Percentiles rank a stretch among this genome's conserved stretches.
Evolutionary conservation across 164 flowering plant genomes (phyloP).

Genomic region (grape (Vitis vinifera)): DNA sequence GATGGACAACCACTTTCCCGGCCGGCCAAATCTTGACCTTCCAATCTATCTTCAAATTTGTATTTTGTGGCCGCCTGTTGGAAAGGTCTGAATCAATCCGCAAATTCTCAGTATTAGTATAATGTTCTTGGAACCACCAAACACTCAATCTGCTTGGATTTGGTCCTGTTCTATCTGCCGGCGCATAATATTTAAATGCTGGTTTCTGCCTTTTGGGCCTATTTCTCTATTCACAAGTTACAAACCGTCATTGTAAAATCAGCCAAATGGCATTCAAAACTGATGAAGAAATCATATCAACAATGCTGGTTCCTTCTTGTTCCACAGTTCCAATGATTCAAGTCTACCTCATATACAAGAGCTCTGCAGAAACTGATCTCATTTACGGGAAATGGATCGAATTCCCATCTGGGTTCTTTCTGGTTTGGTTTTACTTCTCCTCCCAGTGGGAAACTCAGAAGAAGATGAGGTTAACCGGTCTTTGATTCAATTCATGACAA

Average conservation of each 20-base stretch:
- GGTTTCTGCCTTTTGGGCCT: conserved; percentile 4
- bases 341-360: conserved; percentile 3
- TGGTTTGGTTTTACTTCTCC: conserved; percentile 20
- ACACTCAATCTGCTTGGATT: too few species aligned
- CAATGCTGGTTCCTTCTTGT: conserved; percentile 6
- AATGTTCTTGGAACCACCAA: too few species aligned
- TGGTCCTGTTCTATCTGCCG: conserved; percentile 4
- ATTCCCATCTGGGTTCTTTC: conserved; percentile 8
- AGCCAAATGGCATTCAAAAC: conserved; percentile 21
- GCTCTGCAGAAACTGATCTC: not conserved
- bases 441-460: conserved; percentile 19
- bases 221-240: not conserved
- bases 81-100: too few species aligned
- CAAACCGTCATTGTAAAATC: conserved; percentile 13
- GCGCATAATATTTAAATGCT: conserved; percentile 3
- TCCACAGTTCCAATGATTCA: not conserved
- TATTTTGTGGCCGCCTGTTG: too few species aligned
- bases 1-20: too few species aligned
- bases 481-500: conserved; percentile 38
- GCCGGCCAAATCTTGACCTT: too few species aligned
- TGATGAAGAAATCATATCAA: not conserved
- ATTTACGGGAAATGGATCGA: conserved; percentile 12
- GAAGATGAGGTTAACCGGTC: conserved; percentile 21
- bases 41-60: too few species aligned
- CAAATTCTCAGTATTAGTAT: too few species aligned